These are phyloP conservation scores for Fusarium vanettenii DNA, from an alignment of 2,329 filamentous ascomycete species.

Conservation along the genomic window DNA sequence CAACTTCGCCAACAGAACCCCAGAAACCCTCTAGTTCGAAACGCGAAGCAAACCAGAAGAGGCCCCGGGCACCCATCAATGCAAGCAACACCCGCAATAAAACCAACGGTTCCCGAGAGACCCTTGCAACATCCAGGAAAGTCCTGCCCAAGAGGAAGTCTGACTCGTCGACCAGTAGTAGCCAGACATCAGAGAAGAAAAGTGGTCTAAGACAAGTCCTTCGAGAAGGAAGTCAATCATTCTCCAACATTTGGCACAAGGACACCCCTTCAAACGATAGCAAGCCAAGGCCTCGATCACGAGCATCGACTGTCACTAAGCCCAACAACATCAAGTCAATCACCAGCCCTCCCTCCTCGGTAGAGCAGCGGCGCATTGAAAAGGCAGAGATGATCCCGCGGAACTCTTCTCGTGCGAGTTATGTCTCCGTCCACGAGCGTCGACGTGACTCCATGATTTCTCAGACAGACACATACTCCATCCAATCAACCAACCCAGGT, in stretches of 20 bases:
- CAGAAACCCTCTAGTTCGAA: constrained; percentile 15
- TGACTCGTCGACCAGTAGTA: constrained; percentile 21
- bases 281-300: constrained; percentile 44
- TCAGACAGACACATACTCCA: constrained; percentile 65
- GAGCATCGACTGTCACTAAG: constrained; percentile 26
- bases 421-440: constrained; percentile 62
- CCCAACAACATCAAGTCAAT: constrained; percentile 10
- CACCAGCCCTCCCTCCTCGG: constrained; percentile 5
- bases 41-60: constrained; percentile 42
- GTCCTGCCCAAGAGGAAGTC: constrained; percentile 38
- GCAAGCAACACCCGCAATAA: constrained; percentile 44
- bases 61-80: constrained; percentile 31
- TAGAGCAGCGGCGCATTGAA: constrained; percentile 19
- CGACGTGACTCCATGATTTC: constrained; percentile 67
- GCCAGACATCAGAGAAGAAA: constrained; percentile 55
- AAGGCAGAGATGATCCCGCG: constrained; percentile 48
- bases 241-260: constrained; percentile 63
- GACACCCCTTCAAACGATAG: constrained; percentile 50
- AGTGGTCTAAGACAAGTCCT: constrained; percentile 62
- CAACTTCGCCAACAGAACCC: constrained; percentile 16
- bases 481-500: constrained; percentile 59
- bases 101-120: constrained; percentile 36
- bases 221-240: constrained; percentile 60
- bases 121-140: constrained; percentile 14
- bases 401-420: constrained; percentile 60